phyloP scores from a whole-genome alignment of 2,329 filamentous ascomycete genomes.

The Ceratocystis variospora region DNA sequence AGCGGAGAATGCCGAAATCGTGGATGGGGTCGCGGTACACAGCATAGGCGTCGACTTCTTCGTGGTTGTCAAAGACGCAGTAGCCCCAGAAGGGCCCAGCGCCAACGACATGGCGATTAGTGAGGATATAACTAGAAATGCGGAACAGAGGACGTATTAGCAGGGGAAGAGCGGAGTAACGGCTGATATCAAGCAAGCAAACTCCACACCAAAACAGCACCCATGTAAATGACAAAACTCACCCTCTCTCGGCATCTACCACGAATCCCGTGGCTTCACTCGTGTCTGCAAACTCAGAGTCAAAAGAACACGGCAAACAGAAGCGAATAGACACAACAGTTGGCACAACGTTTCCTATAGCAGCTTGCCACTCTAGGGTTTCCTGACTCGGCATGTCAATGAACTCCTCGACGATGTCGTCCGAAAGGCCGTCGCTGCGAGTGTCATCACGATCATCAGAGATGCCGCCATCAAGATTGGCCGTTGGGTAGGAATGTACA shows the following conservation, averaged over 20 bases:
- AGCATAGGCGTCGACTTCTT: constrained; percentile 87
- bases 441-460: constrained; percentile 23
- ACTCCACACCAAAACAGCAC: neutral
- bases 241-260: constrained; percentile 82
- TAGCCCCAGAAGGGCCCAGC: constrained; percentile 96
- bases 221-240: constrained; percentile 26
- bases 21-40: constrained; percentile 97
- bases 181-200: neutral
- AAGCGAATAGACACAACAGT: constrained; percentile 99
- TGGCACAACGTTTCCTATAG: constrained; percentile 83
- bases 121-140: constrained; percentile 54
- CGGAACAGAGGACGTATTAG: neutral
- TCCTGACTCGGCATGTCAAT: constrained; percentile 26
- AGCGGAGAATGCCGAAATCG: constrained; percentile 93
- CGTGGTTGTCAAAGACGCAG: constrained; percentile 97
- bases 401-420: constrained; percentile 24
- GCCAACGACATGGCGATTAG: constrained; percentile 86
- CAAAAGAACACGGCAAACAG: constrained; percentile 94
- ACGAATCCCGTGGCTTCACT: constrained; percentile 97
- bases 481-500: constrained; percentile 14
- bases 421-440: constrained; percentile 25
- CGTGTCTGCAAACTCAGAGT: constrained; percentile 85
- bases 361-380: constrained; percentile 71
- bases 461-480: neutral
- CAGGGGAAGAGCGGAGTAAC: neutral